These are phyloP conservation scores for Leccinum subspadiceum DNA, from an alignment of 1,284 basidiomycete species.

Conservation along the genomic window DNA sequence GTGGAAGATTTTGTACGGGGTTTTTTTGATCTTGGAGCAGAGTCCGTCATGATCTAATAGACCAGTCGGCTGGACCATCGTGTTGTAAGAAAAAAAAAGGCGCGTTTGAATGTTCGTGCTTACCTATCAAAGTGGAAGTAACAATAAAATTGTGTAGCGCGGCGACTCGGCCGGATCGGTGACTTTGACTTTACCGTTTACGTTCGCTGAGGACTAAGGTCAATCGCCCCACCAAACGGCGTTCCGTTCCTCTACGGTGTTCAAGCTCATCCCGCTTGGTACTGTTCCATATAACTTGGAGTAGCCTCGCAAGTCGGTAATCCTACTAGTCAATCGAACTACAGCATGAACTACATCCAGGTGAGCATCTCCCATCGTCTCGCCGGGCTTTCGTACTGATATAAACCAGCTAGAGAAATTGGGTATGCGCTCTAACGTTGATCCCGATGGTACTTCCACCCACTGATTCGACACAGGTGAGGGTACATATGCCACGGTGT, in stretches of 20 bases:
- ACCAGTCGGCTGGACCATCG: not conserved
- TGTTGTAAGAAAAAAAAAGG: not conserved
- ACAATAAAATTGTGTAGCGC: not conserved
- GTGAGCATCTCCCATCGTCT: slow-evolving; percentile 14
- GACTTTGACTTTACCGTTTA: not conserved
- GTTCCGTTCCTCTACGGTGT: not conserved
- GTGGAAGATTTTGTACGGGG: slow-evolving; percentile 50
- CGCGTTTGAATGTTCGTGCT: not conserved
- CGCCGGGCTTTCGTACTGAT: slow-evolving; percentile 12
- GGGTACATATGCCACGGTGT: slow-evolving; percentile 88
- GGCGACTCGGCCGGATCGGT: slow-evolving; percentile 18
- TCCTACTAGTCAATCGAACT: not conserved
- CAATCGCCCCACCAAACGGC: not conserved
- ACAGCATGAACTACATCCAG: slow-evolving; percentile 35
- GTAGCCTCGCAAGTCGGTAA: slow-evolving; percentile 1
- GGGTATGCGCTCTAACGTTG: slow-evolving; percentile 17
- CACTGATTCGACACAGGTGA: slow-evolving; percentile 50
- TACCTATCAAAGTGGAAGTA: not conserved
- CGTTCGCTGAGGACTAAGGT: not conserved
- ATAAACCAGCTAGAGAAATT: slow-evolving; percentile 32
- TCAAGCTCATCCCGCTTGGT: slow-evolving; percentile 4
- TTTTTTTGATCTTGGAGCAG: slow-evolving; percentile 50
- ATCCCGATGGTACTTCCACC: slow-evolving; percentile 4
- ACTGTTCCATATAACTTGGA: slow-evolving; percentile 5
- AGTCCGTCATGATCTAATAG: slow-evolving; percentile 36